Evolutionary conservation across 163 green algal species (phyloP).

Genomic region (Chloromonas sp.): DNA sequence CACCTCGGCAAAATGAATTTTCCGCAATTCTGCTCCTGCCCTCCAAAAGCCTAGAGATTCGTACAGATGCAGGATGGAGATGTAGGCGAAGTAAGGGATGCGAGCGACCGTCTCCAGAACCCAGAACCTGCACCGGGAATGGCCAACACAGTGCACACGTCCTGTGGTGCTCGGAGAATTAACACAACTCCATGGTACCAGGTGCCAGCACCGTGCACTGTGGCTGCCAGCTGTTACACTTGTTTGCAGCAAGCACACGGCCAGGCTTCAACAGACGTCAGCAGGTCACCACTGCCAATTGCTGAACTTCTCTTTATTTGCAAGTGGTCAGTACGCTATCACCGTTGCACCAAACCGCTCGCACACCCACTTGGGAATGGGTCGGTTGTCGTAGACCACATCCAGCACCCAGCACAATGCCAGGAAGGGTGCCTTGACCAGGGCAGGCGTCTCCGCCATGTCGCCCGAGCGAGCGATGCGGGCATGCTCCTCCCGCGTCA

Average conservation of each 20-base stretch:
- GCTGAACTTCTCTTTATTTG: too few species aligned
- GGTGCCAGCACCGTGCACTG: too few species aligned
- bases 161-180: too few species aligned
- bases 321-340: too few species aligned
- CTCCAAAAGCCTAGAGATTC: slow-evolving; percentile 90
- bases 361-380: slow-evolving; percentile 17
- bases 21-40: slow-evolving; percentile 50
- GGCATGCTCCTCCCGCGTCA: slow-evolving; percentile 51
- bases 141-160: neutral
- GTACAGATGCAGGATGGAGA: slow-evolving; percentile 95
- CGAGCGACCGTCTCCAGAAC: slow-evolving; percentile 85
- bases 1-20: slow-evolving; percentile 60
- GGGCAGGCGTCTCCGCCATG: slow-evolving; percentile 41
- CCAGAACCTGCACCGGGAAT: slow-evolving; percentile 63
- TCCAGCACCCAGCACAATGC: slow-evolving; percentile 76
- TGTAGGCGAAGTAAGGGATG: slow-evolving; percentile 95
- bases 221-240: too few species aligned
- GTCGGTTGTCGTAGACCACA: slow-evolving; percentile 60
- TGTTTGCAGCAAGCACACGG: too few species aligned
- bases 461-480: slow-evolving; percentile 25
- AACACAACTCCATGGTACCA: too few species aligned
- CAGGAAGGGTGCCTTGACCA: slow-evolving; percentile 58
- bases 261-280: too few species aligned
- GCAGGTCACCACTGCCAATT: too few species aligned
- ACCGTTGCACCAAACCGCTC: neutral